Base-by-base conservation (phyloP, 306 rosid genomes). In the Sindora glabra region DNA sequence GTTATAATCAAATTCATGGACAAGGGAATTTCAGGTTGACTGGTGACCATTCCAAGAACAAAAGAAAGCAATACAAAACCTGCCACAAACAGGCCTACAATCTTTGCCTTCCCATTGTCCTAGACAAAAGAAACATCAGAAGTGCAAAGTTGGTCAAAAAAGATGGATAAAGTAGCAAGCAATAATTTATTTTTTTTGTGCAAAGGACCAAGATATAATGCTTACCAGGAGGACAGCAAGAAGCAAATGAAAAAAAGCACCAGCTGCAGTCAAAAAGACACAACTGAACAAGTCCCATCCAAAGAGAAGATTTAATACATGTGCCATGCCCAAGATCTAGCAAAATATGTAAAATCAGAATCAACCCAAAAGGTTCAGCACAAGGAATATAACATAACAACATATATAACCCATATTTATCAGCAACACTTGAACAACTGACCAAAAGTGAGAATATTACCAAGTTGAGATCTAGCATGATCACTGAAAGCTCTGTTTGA, bases 221-320 rank as follows among this genome's bases (percentile, higher is more conserved):
- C 85, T 79, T 85, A 91, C 98, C 81, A 86, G 78, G 49, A 88
- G 74, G 75, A 68, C 65, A 63, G 86, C 67, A 78, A 76, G 83
- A 74, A 84, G 65, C 51, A 90, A 76, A 62, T 83, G 80, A 68
- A 85, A 77, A 76, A 76, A 65, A 38, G 83, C 86, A 72, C 74
- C 68, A 10, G 74, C 68, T 24, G 95, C 92, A 56, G 96, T 84
- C 78, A 88, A 71, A 80, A 85, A 74, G 60, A 91, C 92, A 68
- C 95, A 88, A 51, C 92, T 79, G 92, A 88, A 88, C 67, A 91
- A 74, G 78, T 91, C 96, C 98, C 96, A 91, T 57, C 96, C 96
- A 74, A 80, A 82, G 56, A 88, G 76, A 76, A 85, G 85, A 83
- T 86, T 91, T 68, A 91, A 89, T 68, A 87, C 92, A 74, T 88